Conservation (phyloP, 2,329 filamentous ascomycete species). For the Penicillium sp. region DNA sequence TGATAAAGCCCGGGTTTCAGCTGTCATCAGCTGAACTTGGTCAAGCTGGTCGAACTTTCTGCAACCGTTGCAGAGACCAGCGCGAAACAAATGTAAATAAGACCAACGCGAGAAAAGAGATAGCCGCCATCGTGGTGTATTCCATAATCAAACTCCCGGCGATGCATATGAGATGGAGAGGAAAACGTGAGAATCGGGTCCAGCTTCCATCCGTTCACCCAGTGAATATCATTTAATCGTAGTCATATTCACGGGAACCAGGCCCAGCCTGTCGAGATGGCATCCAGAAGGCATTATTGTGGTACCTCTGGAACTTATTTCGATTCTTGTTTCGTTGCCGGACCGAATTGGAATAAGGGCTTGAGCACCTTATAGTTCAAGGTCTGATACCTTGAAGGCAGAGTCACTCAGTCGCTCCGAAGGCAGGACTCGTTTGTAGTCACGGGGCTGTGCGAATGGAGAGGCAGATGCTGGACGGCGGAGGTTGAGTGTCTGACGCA, state of each 20-base stretch:
- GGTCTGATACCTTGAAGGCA: constrained; percentile 28
- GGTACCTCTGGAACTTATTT: neutral
- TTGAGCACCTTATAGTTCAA: constrained; percentile 22
- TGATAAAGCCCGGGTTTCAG: neutral
- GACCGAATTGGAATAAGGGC: constrained; percentile 12
- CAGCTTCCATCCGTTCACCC: neutral
- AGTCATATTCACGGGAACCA: neutral
- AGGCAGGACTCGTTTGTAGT: constrained; percentile 41
- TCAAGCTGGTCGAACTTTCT: neutral
- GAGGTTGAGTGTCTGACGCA: constrained; percentile 40
- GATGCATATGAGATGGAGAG: constrained; percentile 35
- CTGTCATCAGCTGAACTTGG: neutral
- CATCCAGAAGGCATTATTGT: neutral
- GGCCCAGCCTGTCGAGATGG: constrained; percentile 20
- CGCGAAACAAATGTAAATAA: neutral
- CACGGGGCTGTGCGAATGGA: constrained; percentile 46
- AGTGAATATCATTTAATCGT: neutral
- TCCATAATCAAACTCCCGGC: constrained; percentile 36
- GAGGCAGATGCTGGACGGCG: constrained; percentile 45
- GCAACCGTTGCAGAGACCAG: neutral
- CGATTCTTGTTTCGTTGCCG: constrained; percentile 2
- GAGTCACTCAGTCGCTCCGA: constrained; percentile 39
- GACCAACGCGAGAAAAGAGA: constrained; percentile 12
- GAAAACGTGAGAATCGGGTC: constrained; percentile 6
- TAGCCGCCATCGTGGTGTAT: constrained; percentile 28